Evolutionary conservation across 441 rosid species (phyloP).

Genomic region (Caryocar brasiliense): DNA sequence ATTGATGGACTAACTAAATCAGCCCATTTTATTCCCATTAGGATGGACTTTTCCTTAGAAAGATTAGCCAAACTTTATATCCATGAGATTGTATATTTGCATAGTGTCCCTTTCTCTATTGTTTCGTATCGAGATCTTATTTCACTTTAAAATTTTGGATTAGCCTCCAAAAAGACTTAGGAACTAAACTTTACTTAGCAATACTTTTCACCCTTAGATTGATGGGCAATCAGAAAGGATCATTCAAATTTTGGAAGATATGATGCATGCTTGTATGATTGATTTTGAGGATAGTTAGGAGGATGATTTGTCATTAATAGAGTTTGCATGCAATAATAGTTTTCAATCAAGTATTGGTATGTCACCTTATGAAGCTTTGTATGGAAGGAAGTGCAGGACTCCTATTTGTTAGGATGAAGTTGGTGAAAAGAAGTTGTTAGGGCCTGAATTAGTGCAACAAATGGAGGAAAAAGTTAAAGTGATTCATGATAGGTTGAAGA

Average conservation of each 20-base stretch:
- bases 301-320: not conserved
- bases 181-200: not conserved
- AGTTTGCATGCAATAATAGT: not conserved
- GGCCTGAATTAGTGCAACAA: not conserved
- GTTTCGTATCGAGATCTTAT: not conserved
- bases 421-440: not conserved
- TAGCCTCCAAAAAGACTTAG: not conserved
- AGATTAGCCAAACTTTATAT: not conserved
- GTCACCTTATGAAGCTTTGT: not conserved
- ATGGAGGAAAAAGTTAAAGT: not conserved
- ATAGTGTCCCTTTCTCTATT: not conserved
- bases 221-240: not conserved
- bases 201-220: not conserved
- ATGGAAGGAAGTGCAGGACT: not conserved
- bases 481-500: not conserved
- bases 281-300: not conserved
- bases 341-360: not conserved
- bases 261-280: not conserved
- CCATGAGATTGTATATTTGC: not conserved
- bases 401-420: not conserved
- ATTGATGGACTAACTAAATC: not conserved
- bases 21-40: not conserved
- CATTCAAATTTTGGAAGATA: not conserved
- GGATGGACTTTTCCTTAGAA: not conserved
- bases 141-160: not conserved